Evolutionary conservation across 1,284 basidiomycete genomes (phyloP).

Genomic region (Exsudoporus floridanus): DNA sequence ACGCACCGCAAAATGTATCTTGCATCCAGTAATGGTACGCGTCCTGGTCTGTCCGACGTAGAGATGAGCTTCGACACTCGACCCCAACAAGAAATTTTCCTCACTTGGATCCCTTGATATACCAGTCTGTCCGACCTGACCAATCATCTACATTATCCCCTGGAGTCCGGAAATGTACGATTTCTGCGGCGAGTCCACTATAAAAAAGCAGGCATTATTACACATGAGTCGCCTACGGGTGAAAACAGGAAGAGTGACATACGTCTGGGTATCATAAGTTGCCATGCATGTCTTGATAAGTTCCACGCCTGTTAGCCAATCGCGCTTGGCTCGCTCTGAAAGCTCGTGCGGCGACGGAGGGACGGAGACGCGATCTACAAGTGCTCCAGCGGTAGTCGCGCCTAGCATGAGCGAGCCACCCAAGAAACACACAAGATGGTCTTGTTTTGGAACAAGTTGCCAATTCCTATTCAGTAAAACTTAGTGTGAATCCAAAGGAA

Average conservation of each 20-base stretch:
- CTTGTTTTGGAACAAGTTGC: conserved; percentile 83
- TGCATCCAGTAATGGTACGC: conserved; percentile 68
- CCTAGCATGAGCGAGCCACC: conserved; percentile 91
- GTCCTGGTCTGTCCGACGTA: conserved; percentile 43
- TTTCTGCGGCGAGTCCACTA: conserved; percentile 82
- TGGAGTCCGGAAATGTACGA: conserved; percentile 70
- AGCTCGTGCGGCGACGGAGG: conserved; percentile 62
- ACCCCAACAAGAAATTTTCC: conserved; percentile 9
- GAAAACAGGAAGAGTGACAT: conserved; percentile 34
- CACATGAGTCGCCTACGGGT: not conserved
- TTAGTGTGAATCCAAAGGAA: conserved; percentile 9
- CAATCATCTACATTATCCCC: conserved; percentile 50
- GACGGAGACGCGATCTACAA: conserved; percentile 49
- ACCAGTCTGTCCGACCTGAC: conserved; percentile 65
- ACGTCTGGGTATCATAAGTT: conserved; percentile 86
- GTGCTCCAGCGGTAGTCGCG: conserved; percentile 67
- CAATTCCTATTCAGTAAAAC: conserved; percentile 49
- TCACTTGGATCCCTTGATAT: conserved; percentile 77
- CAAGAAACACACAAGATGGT: conserved; percentile 95
- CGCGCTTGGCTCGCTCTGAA: conserved; percentile 57
- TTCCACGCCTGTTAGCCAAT: conserved; percentile 82
- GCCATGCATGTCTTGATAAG: conserved; percentile 86
- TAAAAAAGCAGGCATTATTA: conserved; percentile 1
- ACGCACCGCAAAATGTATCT: conserved; percentile 83
- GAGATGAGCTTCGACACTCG: conserved; percentile 5